Evolutionary conservation across 176 grass and related monocot species (phyloP), one percentile per base, ranked within the genome.

Genomic region (Oryza coarctata): DNA sequence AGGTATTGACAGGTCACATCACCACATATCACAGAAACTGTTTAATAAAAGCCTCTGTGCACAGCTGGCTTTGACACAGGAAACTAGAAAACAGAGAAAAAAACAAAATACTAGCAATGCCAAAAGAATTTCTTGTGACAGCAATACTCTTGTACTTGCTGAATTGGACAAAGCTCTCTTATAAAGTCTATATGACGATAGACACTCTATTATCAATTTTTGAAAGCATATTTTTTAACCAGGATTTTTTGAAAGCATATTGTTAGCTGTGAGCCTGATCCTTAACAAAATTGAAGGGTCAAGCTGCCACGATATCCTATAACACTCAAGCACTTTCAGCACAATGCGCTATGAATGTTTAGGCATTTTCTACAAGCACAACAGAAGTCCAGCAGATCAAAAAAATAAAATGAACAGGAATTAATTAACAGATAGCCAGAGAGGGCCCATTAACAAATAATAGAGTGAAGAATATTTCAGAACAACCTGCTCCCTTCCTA

Each of bases 401-500:
- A 30, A 58, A 44, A 75, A 64, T 22, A 58, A 70, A 40, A 20
- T 36, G 65, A 80, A 68, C n/a, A 86, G 23, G 8, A 73, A 35
- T 65, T 61, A 52, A 27, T 84, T 26, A 49, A 32, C 65, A 87
- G 38, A 75, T 9, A 81, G 65, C 14, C 50, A 81, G 27, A 75
- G 12, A 87, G 31, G 44, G 20, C 8, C 31, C 65, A 73, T 18
- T 17, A 66, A 13, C 76, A 28, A 67, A 66, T 30, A 72, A 67
- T 73, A 71, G 72, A 72, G 68, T 72, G 68, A 72, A 77, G 35
- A 49, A 63, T 66, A 83, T 82, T 74, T 49, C 45, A 18, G 52
- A 33, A 79, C 12, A 60, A 98, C 96, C 96, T 91, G 86, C 27
- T 87, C 77, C 68, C 84, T 89, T 80, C 68, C 90, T 73, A 92